Evolutionary conservation across 768 basidiomycete genomes (phyloP), one percentile per base, ranked within the genome.

Genomic region (Xanthoconium purpureum): DNA sequence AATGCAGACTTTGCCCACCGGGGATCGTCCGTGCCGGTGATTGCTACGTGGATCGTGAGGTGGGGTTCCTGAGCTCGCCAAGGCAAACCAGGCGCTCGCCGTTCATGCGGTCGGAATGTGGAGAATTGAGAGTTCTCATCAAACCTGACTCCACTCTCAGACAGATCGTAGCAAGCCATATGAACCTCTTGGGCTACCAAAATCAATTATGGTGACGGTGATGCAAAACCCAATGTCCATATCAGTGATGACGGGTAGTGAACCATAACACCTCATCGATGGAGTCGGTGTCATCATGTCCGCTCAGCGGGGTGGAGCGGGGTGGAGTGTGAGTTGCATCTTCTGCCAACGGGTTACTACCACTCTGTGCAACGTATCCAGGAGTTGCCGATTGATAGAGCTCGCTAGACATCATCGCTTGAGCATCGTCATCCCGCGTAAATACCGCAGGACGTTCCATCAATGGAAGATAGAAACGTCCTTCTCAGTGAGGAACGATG

Each of bases 121-220:
- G 47, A 43, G 60, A 29, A 24, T 14, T n/a, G 8, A 35, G 33
- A n/a, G 20, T n/a, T 36, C 57, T 56, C 55, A 56, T 63, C 47
- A 35, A 17, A 40, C 6, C 39, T 24, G 5, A 49, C 44, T 54
- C 52, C 39, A 52, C 30, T 36, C 28, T 15, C 33, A 33, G 32
- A 29, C 30, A 37, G 18, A 38, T 47, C 30, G 29, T 18, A 30
- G 20, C 30, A 13, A 10, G 29, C 17, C 43, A 37, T 36, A n/a
- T 30, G 50, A 42, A 43, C 38, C 14, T n/a, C 54, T 56, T 47
- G 24, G 24, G n/a, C 32, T 47, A 9, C 56, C 52, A 20, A 42
- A 62, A 54, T 20, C 6, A 43, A 46, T 17, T 10, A 13, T 40
- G 32, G 5, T 5, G 42, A 38, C 18, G 38, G 8, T 14, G 46